phyloP scores from a whole-genome alignment of 352 stramenopile genomes.

The Phytophthora gonapodyides region DNA sequence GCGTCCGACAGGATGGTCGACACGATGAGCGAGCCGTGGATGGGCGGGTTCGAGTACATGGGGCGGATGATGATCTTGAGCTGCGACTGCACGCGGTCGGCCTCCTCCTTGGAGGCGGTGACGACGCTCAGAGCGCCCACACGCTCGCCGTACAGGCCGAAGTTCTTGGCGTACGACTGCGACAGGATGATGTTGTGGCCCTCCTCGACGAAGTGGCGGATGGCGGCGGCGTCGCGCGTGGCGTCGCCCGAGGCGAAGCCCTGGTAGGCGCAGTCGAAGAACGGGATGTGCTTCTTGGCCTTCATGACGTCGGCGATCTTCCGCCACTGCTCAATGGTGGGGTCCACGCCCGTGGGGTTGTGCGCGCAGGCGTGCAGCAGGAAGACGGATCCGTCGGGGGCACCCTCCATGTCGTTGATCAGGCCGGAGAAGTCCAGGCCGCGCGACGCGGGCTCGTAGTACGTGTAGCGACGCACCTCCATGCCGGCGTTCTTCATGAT shows the following conservation, averaged over 20 bases:
- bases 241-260: conserved; percentile 98
- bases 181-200: conserved; percentile 97
- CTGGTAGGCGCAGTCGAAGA: conserved; percentile 99
- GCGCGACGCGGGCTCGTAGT: conserved; percentile 85
- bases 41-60: conserved; percentile 99
- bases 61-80: conserved; percentile 99
- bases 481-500: conserved; percentile 92
- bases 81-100: conserved; percentile 95
- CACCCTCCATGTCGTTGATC: conserved; percentile 94
- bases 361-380: conserved; percentile 99
- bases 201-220: conserved; percentile 98
- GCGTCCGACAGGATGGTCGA: conserved; percentile 95
- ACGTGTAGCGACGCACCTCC: conserved; percentile 82
- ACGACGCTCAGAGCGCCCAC: conserved; percentile 97
- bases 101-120: conserved; percentile 93
- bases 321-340: conserved; percentile 97
- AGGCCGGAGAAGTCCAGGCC: conserved; percentile 95
- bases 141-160: conserved; percentile 99
- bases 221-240: conserved; percentile 93
- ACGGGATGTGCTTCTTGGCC: conserved; percentile 95
- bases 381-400: conserved; percentile 94
- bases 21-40: conserved; percentile 98
- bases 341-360: conserved; percentile 99
- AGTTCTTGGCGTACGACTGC: conserved; percentile 99
- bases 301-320: conserved; percentile 96